Evolutionary conservation across 139 green algal species (phyloP), one percentile per base, ranked within the genome.

Genomic region (Closterium sp.): DNA sequence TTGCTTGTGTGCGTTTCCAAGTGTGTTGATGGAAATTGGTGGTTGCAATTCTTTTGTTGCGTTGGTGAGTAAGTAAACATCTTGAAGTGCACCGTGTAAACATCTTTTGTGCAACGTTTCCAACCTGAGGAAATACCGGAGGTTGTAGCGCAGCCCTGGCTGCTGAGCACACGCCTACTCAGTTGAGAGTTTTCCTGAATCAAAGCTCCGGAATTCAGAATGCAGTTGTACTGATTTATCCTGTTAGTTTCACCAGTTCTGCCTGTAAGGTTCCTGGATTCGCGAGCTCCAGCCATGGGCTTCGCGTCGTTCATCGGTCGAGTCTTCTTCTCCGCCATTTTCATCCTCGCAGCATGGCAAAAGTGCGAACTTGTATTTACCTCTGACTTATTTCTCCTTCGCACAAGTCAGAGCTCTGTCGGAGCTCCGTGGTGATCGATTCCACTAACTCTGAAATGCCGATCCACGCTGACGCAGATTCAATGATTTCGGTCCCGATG

Each of bases 401-500:
- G 55, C 55, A 76, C 55, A 76, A 76, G 55, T 19, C 55, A 16
- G 55, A 76, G 55, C 1, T 76, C 25, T 76, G 16, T 76, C 25
- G 55, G 25, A 76, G n/a, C n/a, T n/a, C 12, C 55, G 5, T 76
- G 12, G 55, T 76, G 55, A 76, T 28, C 5, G 25, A 76, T 28
- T 28, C 12, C 0, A 25, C 84, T 38, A 19, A 34, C 23, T 33
- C 84, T 34, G 84, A 34, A n/a, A 83, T 66, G 33, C 84, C 84
- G 33, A 66, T 34, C 33, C 33, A 16, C 33, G 33, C 25, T 87
- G 84, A 25, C 30, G 86, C 86, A 93, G 90, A 33, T 64, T 69
- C 30, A 87, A 76, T 7, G 90, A 93, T 16, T 93, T 93, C 85
- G 81, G 90, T 28, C 19, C 25, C 19, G 90, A 93, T 93, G 90